These are phyloP conservation scores for Pulchroboletus neoregius DNA, from an alignment of 1,284 basidiomycete species.

Conservation along the genomic window DNA sequence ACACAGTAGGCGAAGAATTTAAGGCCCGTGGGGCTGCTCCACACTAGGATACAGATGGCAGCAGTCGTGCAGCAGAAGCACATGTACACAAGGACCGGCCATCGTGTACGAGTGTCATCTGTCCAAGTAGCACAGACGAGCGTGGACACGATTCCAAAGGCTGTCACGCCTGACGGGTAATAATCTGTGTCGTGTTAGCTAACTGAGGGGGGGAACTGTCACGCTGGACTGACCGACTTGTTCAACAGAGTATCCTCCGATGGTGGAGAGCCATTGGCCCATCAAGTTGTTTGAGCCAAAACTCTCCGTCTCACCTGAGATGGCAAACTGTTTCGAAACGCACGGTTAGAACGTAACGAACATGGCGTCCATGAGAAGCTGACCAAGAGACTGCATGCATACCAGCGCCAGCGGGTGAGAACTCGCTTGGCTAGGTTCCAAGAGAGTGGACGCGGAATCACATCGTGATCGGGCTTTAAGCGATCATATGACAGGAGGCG, in stretches of 20 bases:
- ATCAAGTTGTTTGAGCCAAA: conserved; percentile 73
- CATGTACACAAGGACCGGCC: conserved; percentile 66
- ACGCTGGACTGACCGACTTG: conserved; percentile 44
- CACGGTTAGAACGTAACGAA: not conserved
- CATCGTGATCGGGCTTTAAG: conserved; percentile 37
- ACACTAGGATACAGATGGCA: conserved; percentile 55
- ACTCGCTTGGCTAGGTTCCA: conserved; percentile 50
- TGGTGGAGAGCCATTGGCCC: conserved; percentile 69
- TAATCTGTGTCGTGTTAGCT: conserved; percentile 40
- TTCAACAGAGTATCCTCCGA: conserved; percentile 57
- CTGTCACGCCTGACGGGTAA: conserved; percentile 64
- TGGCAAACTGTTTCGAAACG: conserved; percentile 44
- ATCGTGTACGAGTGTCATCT: conserved; percentile 51
- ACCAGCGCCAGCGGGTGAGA: conserved; percentile 66
- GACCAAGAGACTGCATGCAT: conserved; percentile 60
- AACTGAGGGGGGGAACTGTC: not conserved
- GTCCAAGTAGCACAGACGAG: conserved; percentile 62
- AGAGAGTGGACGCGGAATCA: conserved; percentile 43
- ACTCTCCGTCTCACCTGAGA: conserved; percentile 66
- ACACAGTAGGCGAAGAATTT: conserved; percentile 68
- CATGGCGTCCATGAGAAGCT: conserved; percentile 15
- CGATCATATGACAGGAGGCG: conserved; percentile 49
- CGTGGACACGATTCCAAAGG: conserved; percentile 61
- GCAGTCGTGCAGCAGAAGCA: conserved; percentile 50
- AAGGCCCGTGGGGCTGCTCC: conserved; percentile 50